These are phyloP conservation scores for Backusella mclennaniae DNA, from an alignment of 192 early-diverging fungal genomes.

Conservation along the genomic window DNA sequence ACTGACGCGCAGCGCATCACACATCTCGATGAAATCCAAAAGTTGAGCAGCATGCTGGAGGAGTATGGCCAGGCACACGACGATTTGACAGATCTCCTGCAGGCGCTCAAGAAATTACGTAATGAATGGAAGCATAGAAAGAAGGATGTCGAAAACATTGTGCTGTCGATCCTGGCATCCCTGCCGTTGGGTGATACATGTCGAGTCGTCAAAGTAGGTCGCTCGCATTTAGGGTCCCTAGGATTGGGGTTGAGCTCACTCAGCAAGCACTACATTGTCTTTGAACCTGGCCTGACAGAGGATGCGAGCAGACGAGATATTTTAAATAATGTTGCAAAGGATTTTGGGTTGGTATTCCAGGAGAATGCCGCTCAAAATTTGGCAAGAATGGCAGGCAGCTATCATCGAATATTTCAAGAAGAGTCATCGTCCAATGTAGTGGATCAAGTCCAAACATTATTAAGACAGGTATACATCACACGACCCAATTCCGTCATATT, in stretches of 20 bases:
- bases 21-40: constrained; percentile 3
- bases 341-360: constrained; percentile 16
- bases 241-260: constrained; percentile 15
- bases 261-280: constrained; percentile 12
- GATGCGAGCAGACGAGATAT: not conserved
- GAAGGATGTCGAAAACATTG: constrained; percentile 16
- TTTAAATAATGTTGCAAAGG: constrained; percentile 6
- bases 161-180: constrained; percentile 9
- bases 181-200: not conserved
- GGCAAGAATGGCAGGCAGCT: constrained; percentile 21
- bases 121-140: constrained; percentile 19
- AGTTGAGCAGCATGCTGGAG: not conserved
- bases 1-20: not conserved
- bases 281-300: constrained; percentile 1
- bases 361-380: constrained; percentile 23
- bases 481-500: constrained; percentile 1
- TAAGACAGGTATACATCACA: constrained; percentile 1
- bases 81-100: constrained; percentile 5
- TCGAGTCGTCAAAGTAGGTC: constrained; percentile 4
- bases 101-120: constrained; percentile 10
- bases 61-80: constrained; percentile 19
- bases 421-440: not conserved
- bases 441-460: constrained; percentile 3
- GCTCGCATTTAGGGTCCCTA: not conserved
- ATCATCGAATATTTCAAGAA: constrained; percentile 16